phyloP scores from a whole-genome alignment of 2,329 filamentous ascomycete species.

The Exutisphaerella laricina region DNA sequence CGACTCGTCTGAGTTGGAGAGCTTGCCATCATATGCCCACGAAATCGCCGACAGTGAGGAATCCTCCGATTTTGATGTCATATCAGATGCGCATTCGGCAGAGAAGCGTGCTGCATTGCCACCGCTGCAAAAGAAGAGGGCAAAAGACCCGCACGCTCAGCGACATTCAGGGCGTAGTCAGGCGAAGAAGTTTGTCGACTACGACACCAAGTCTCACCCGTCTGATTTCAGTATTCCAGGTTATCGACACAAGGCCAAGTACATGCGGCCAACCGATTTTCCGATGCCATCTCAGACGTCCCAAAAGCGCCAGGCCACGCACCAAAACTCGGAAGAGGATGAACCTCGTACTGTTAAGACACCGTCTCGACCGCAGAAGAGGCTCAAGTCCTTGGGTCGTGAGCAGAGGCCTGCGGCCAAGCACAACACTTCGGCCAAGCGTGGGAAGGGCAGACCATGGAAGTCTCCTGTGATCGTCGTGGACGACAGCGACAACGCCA shows the following conservation, averaged over 20 bases:
- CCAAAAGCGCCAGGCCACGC: constrained; percentile 1
- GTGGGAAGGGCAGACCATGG: background rate
- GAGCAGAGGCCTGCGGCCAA: background rate
- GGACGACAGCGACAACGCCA: constrained; percentile 5
- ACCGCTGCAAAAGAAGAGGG: constrained; percentile 2
- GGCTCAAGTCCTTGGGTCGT: constrained; percentile 9
- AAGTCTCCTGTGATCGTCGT: background rate
- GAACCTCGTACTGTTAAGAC: background rate
- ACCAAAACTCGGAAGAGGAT: constrained; percentile 2
- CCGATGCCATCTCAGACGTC: background rate
- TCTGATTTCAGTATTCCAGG: constrained; percentile 24
- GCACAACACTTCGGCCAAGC: constrained; percentile 1
- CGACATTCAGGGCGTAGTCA: constrained; percentile 21
- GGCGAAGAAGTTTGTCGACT: constrained; percentile 21
- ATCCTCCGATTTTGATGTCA: background rate
- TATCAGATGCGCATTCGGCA: background rate
- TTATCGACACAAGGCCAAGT: constrained; percentile 12
- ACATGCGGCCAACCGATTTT: constrained; percentile 2
- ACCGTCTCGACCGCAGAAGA: constrained; percentile 11
- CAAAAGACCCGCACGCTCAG: constrained; percentile 21
- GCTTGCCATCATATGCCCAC: too few species aligned
- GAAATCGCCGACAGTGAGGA: background rate
- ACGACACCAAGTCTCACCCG: constrained; percentile 24
- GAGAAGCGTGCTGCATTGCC: background rate
- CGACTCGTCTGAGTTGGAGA: too few species aligned